A percentile compares a stretch with the other conserved stretches of the same genome.
phyloP scores from a whole-genome alignment of 2,329 filamentous ascomycete genomes.

The Rhytidhysteron rufulum region DNA sequence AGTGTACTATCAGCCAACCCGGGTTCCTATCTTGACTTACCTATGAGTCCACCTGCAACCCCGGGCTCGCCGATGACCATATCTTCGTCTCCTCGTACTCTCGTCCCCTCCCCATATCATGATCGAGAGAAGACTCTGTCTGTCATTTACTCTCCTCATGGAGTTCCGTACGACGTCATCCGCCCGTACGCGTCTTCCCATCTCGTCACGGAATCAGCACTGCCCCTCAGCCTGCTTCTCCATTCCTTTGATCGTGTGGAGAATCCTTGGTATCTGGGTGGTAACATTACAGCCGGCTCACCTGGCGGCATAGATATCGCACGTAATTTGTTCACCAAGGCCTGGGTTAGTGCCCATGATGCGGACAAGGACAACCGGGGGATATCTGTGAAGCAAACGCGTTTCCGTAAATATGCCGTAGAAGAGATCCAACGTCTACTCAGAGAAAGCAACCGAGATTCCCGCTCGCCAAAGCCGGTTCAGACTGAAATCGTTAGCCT shows the following conservation, averaged over 20 bases:
- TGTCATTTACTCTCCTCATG: conserved; percentile 63
- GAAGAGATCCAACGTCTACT: conserved; percentile 28
- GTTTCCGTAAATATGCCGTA: conserved; percentile 35
- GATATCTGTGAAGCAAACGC: conserved; percentile 49
- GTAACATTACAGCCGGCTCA: conserved; percentile 55
- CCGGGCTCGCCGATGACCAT: conserved; percentile 30
- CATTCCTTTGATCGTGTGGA: conserved; percentile 60
- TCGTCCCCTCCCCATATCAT: conserved; percentile 28
- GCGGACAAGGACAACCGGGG: conserved; percentile 56
- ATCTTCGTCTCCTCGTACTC: conserved; percentile 28
- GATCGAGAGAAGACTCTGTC: conserved; percentile 50
- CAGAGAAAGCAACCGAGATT: conserved; percentile 9
- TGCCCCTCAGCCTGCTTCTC: conserved; percentile 61
- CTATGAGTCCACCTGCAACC: conserved; percentile 32
- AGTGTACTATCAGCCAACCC: conserved; percentile 31
- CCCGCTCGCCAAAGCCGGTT: neutral
- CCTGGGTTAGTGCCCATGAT: conserved; percentile 62
- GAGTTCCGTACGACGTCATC: conserved; percentile 53
- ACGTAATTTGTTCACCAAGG: conserved; percentile 48
- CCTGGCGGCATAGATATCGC: conserved; percentile 58
- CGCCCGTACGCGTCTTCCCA: conserved; percentile 55
- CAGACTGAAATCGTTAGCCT: conserved; percentile 19
- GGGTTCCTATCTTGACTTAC: conserved; percentile 34
- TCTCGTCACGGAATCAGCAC: conserved; percentile 53
- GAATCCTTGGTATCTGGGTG: conserved; percentile 61